A percentile compares a stretch with the other conserved stretches of the same genome.
These are phyloP conservation scores for Tetrapisispora phaffii DNA, from an alignment of 805 yeast genomes.

Conservation along the genomic window DNA sequence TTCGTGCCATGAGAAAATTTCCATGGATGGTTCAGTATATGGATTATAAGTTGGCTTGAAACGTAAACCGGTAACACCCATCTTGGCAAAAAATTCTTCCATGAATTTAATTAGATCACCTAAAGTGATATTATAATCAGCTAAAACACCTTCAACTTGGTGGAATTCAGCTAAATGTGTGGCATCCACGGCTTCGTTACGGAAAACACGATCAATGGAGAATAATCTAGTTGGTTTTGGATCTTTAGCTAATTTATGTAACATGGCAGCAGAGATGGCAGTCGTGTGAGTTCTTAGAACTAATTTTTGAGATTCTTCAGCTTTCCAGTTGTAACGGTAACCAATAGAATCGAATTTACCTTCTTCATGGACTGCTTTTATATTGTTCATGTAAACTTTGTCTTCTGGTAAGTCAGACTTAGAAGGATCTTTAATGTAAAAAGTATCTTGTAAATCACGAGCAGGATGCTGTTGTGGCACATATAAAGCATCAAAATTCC, in stretches of 20 bases:
- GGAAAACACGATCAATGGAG: constrained; percentile 95
- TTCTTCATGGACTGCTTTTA: constrained; percentile 74
- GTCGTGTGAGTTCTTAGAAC: constrained; percentile 97
- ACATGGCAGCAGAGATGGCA: constrained; percentile 81
- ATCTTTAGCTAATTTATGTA: constrained; percentile 75
- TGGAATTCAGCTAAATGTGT: constrained; percentile 99
- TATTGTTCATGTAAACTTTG: constrained; percentile 62
- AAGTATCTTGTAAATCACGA: constrained; percentile 96
- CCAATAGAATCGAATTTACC: constrained; percentile 95
- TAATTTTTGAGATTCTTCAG: constrained; percentile 78
- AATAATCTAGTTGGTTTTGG: constrained; percentile 87
- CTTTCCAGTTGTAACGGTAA: constrained; percentile 96
- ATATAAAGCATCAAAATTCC: constrained; percentile 94
- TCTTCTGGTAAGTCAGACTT: constrained; percentile 78
- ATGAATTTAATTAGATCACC: constrained; percentile 97
- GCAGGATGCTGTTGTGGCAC: constrained; percentile 99
- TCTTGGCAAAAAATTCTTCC: constrained; percentile 91
- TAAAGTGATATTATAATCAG: constrained; percentile 87
- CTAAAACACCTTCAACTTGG: constrained; percentile 98
- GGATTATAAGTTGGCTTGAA: constrained; percentile 99
- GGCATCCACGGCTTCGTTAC: constrained; percentile 99
- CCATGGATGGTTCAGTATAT: constrained; percentile 97
- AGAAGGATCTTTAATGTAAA: constrained; percentile 89
- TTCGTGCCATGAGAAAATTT: constrained; percentile 92
- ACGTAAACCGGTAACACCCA: constrained; percentile 93